A percentile compares a stretch with the other conserved stretches of the same genome.
Evolutionary conservation across 495 filamentous ascomycete genomes (phyloP).

Genomic region (Tetracladium setigerum): DNA sequence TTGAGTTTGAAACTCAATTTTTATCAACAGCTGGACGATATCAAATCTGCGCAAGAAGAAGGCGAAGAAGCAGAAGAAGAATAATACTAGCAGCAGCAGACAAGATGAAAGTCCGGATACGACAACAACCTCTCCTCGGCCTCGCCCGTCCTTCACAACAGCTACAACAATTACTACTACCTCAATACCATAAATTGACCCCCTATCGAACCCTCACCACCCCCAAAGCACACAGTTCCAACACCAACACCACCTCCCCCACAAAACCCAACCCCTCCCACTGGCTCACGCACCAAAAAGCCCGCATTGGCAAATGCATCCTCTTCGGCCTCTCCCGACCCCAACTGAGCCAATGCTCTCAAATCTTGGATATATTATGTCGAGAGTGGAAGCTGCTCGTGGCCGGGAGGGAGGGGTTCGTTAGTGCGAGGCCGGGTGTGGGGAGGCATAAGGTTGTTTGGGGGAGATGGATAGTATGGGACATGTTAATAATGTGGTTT

Average conservation of each 20-base stretch:
- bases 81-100: not conserved
- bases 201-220: constrained; percentile 1
- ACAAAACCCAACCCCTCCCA: constrained; percentile 28
- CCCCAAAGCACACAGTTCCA: constrained; percentile 20
- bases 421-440: constrained; percentile 58
- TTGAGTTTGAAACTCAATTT: no score
- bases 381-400: constrained; percentile 71
- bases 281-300: constrained; percentile 72
- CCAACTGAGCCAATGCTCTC: constrained; percentile 55
- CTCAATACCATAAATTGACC: no score
- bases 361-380: constrained; percentile 53
- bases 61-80: no score
- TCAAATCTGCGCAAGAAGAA: no score
- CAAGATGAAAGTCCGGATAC: constrained; percentile 13
- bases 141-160: not conserved
- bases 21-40: no score
- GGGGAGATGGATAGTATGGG: constrained; percentile 79
- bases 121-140: not conserved
- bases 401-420: constrained; percentile 73
- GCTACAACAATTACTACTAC: no score
- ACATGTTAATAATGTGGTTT: constrained; percentile 86
- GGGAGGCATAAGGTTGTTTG: constrained; percentile 70
- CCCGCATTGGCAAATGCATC: constrained; percentile 75
- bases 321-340: constrained; percentile 59
- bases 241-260: constrained; percentile 13